A percentile compares a stretch with the other conserved stretches of the same genome.
Evolutionary conservation across 2,329 filamentous ascomycete genomes (phyloP).

Genomic region (Aspergillus versicolor): DNA sequence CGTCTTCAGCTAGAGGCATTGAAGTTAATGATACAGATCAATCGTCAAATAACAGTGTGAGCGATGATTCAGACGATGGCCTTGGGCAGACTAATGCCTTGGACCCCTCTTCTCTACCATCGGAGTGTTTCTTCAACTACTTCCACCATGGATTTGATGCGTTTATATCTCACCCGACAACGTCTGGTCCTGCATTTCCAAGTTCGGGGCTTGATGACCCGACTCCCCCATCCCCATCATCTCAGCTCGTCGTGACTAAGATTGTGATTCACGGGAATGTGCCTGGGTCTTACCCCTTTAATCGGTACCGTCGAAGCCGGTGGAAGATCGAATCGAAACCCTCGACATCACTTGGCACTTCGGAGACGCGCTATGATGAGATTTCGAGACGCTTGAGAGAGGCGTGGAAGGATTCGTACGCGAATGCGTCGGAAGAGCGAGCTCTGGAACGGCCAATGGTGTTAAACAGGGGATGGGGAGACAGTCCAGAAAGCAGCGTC

Average conservation of each 20-base stretch:
- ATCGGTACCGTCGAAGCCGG: constrained; percentile 82
- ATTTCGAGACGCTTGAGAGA: constrained; percentile 68
- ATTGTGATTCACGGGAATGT: constrained; percentile 93
- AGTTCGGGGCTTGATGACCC: constrained; percentile 39
- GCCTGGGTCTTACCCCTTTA: constrained; percentile 94
- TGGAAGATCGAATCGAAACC: constrained; percentile 68
- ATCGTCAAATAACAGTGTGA: constrained; percentile 69
- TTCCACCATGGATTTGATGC: constrained; percentile 95
- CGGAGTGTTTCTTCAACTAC: constrained; percentile 88
- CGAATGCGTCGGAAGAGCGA: constrained; percentile 55
- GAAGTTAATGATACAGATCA: constrained; percentile 68
- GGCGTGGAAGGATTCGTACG: constrained; percentile 68
- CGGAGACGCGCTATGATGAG: constrained; percentile 74
- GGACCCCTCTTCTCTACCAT: constrained; percentile 53
- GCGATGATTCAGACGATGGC: constrained; percentile 67
- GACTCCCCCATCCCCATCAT: constrained; percentile 35
- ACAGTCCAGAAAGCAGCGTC: constrained; percentile 85
- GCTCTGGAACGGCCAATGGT: constrained; percentile 68
- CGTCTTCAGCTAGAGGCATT: constrained; percentile 36
- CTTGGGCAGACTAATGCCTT: constrained; percentile 55
- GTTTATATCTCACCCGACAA: constrained; percentile 74
- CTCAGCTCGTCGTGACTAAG: constrained; percentile 82
- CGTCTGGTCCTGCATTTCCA: constrained; percentile 64
- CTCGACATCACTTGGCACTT: constrained; percentile 55
- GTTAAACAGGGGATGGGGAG: constrained; percentile 84